Percentiles rank a stretch among this genome's conserved stretches.
Evolutionary conservation across 164 flowering plant genomes (phyloP).

Genomic region (Cinnamomum micranthum): DNA sequence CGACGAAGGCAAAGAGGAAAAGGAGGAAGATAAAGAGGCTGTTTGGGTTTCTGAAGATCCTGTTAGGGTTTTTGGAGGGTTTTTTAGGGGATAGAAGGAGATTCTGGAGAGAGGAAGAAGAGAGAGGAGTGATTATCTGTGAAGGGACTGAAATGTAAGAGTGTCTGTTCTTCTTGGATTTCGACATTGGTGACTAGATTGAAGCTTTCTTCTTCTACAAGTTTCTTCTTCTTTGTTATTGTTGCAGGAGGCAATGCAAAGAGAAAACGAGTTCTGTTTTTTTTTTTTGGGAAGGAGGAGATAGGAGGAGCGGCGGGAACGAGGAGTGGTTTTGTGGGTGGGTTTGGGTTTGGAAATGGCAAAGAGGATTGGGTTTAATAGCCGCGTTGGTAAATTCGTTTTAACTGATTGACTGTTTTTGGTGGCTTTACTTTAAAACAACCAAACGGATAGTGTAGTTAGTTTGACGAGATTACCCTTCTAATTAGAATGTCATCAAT

Average conservation of each 20-base stretch:
- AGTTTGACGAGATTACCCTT: too few species aligned
- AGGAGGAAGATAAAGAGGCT: constrained; percentile 27
- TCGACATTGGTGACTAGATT: constrained; percentile 38
- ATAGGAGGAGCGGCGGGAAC: background rate
- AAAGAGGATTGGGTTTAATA: background rate
- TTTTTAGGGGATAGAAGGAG: constrained; percentile 40
- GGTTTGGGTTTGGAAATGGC: background rate
- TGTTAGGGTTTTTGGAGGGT: constrained; percentile 17
- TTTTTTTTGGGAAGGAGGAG: background rate
- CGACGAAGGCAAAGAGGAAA: constrained; percentile 44
- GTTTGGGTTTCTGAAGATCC: constrained; percentile 25
- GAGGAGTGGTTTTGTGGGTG: background rate
- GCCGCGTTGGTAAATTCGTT: too few species aligned
- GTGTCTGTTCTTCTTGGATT: constrained; percentile 27
- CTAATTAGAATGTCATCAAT: too few species aligned
- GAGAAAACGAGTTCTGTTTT: background rate
- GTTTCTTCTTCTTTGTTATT: background rate
- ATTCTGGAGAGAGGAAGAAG: constrained; percentile 46
- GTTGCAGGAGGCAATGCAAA: background rate
- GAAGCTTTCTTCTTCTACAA: background rate
- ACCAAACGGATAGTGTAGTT: too few species aligned
- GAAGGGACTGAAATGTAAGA: constrained; percentile 54
- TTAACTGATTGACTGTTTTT: too few species aligned
- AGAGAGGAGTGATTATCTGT: constrained; percentile 35
- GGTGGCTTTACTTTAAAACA: too few species aligned